phyloP scores from a whole-genome alignment of 176 grass and related monocot species.

The Oryza officinalis region DNA sequence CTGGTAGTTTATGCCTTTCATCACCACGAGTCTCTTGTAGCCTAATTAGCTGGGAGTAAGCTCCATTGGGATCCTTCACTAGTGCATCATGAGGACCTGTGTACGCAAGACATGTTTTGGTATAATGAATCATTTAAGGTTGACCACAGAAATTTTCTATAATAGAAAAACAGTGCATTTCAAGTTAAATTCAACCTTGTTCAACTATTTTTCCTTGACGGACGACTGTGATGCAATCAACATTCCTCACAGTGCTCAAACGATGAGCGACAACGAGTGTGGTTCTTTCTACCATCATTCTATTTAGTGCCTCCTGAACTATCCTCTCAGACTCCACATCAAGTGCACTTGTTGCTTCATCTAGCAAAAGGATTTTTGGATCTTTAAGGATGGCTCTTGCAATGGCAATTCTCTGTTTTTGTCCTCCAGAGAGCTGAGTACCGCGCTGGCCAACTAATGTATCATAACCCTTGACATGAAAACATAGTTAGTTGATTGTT shows the following conservation, averaged over 20 bases:
- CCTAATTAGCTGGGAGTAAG: conserved; percentile 71
- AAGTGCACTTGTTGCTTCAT: conserved; percentile 93
- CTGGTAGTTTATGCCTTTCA: conserved; percentile 27
- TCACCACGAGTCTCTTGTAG: conserved; percentile 53
- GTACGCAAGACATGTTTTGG: conserved; percentile 16
- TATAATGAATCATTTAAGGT: background rate
- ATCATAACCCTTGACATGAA: conserved; percentile 63
- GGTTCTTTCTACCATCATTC: conserved; percentile 73
- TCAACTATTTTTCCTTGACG: conserved; percentile 75
- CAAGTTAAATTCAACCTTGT: conserved; percentile 56
- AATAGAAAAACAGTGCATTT: background rate
- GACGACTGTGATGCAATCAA: conserved; percentile 71
- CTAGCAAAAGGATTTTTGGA: conserved; percentile 80
- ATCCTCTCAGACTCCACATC: conserved; percentile 84
- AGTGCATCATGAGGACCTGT: conserved; percentile 72
- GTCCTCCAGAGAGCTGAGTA: conserved; percentile 84
- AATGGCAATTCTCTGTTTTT: conserved; percentile 90
- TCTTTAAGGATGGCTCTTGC: conserved; percentile 89
- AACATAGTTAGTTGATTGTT: conserved; percentile 1
- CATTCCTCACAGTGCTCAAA: conserved; percentile 78
- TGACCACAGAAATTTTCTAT: background rate
- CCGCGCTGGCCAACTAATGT: conserved; percentile 86
- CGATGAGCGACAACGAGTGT: conserved; percentile 79
- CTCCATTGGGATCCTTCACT: conserved; percentile 66
- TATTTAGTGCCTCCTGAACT: conserved; percentile 78